A percentile compares a stretch with the other conserved stretches of the same genome.
phyloP scores from a whole-genome alignment of 176 grass and related monocot species.

The Oryza meridionalis region DNA sequence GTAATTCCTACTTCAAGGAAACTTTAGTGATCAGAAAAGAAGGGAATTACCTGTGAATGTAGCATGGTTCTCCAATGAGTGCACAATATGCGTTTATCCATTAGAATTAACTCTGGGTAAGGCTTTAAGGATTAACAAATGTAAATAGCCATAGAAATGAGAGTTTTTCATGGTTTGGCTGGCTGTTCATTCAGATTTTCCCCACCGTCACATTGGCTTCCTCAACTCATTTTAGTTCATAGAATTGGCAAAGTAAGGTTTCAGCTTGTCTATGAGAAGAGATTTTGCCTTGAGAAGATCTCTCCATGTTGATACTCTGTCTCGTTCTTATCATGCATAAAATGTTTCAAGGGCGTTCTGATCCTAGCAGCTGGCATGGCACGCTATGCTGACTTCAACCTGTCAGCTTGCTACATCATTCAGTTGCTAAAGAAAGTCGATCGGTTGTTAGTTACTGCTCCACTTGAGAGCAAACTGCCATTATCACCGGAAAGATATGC shows the following conservation, averaged over 20 bases:
- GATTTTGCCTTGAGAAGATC: background rate
- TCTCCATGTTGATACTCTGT: background rate
- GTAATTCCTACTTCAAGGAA: slow-evolving; percentile 32
- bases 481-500: too few relatives aligned
- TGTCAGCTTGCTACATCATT: background rate
- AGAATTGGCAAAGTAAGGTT: background rate
- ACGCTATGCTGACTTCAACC: background rate
- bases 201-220: background rate
- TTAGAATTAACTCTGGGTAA: slow-evolving; percentile 21
- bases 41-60: slow-evolving; percentile 25
- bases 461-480: too few relatives aligned
- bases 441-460: too few relatives aligned
- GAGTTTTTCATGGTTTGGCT: slow-evolving; percentile 23
- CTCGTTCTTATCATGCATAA: background rate
- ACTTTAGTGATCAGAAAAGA: slow-evolving; percentile 1
- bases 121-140: slow-evolving; percentile 34
- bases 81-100: slow-evolving; percentile 22
- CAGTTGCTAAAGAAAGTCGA: too few relatives aligned
- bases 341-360: background rate
- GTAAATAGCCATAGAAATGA: slow-evolving; percentile 56
- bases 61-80: slow-evolving; percentile 30
- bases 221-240: slow-evolving; percentile 21
- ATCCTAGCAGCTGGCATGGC: background rate
- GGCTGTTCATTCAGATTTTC: slow-evolving; percentile 4
- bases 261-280: slow-evolving; percentile 16